A percentile compares a stretch with the other conserved stretches of the same genome.
Conservation (phyloP, 2,329 filamentous ascomycete species). For the Colletotrichum sp. region DNA sequence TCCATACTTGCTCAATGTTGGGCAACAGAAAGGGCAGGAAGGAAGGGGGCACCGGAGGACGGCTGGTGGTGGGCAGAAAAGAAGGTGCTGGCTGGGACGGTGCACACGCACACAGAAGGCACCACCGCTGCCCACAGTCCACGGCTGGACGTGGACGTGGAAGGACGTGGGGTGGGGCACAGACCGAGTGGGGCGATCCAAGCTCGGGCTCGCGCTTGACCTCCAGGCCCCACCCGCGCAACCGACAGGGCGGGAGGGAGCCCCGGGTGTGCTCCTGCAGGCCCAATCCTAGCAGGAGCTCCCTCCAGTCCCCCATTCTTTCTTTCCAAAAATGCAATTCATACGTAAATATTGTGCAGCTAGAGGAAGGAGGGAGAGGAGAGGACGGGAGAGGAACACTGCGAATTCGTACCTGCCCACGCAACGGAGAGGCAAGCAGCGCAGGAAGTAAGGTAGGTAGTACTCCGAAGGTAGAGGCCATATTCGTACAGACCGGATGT, state of each 20-base stretch:
- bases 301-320: not conserved
- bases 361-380: not conserved
- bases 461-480: not conserved
- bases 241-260: conserved; percentile 9
- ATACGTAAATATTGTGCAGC: not conserved
- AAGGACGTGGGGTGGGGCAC: not conserved
- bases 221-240: not conserved
- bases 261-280: not conserved
- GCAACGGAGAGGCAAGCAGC: not conserved
- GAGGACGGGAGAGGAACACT: not conserved
- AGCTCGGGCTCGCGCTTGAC: not conserved
- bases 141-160: not conserved
- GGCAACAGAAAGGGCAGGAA: not conserved
- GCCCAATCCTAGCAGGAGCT: not conserved
- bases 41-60: not conserved
- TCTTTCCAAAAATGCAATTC: not conserved
- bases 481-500: not conserved
- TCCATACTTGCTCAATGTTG: not conserved
- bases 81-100: not conserved
- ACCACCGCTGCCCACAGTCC: not conserved
- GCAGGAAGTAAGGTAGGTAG: not conserved
- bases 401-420: not conserved
- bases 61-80: not conserved
- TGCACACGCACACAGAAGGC: not conserved
- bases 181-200: conserved; percentile 3